Evolutionary conservation across 2,329 filamentous ascomycete genomes (phyloP).

Genomic region (Beauveria pseudobassiana): DNA sequence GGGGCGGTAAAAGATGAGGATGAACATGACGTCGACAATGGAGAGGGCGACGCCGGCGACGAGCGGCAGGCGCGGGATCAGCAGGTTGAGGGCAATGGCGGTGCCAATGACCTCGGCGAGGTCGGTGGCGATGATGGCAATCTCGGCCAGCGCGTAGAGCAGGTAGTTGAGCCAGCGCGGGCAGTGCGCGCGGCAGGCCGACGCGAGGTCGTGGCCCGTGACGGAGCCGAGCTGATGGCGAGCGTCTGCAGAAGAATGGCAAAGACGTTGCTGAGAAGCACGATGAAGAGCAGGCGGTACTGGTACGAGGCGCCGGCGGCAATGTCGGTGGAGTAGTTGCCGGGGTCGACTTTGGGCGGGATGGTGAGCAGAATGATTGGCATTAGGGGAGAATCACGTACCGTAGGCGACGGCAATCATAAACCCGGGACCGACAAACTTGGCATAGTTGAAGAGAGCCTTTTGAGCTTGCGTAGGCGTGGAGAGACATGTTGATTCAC

Average conservation of each 20-base stretch:
- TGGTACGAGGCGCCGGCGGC: constrained; percentile 59
- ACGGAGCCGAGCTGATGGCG: constrained; percentile 63
- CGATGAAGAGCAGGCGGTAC: constrained; percentile 60
- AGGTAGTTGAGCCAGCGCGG: constrained; percentile 57
- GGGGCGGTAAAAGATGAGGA: constrained; percentile 59
- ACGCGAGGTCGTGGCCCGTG: constrained; percentile 58
- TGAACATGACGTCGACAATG: constrained; percentile 60
- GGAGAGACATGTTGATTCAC: not conserved
- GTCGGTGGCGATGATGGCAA: constrained; percentile 64
- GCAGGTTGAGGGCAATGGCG: constrained; percentile 60
- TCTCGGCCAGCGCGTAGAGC: constrained; percentile 56
- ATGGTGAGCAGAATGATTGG: not conserved
- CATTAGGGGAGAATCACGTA: constrained; percentile 21
- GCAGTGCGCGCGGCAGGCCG: constrained; percentile 57
- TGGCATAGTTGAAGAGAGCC: constrained; percentile 5
- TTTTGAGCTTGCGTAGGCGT: constrained; percentile 1
- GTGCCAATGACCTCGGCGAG: constrained; percentile 67
- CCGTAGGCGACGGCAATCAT: constrained; percentile 55
- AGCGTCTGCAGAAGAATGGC: constrained; percentile 64
- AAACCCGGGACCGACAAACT: constrained; percentile 58
- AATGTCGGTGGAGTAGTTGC: constrained; percentile 65
- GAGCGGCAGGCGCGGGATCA: constrained; percentile 55
- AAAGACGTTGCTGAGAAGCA: constrained; percentile 62
- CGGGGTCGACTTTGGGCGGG: constrained; percentile 40
- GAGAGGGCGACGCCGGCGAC: constrained; percentile 63